Percentiles rank a stretch among this genome's conserved stretches.
Conservation (phyloP, 495 filamentous ascomycete genomes). For the Neurospora sublineolata region DNA sequence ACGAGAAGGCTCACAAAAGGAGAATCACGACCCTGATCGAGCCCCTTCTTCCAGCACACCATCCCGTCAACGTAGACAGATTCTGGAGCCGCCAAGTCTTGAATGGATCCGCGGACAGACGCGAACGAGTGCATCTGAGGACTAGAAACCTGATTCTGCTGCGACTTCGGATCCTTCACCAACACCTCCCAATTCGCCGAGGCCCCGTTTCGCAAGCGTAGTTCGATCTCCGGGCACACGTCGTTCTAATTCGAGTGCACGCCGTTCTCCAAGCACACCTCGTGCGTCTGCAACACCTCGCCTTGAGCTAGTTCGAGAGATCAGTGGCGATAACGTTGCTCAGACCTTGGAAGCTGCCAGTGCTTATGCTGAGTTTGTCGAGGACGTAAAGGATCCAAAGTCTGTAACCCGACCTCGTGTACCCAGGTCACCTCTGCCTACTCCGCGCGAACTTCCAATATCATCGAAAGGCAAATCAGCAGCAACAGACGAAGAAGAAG, state of each 20-base stretch:
- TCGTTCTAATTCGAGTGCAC: background rate
- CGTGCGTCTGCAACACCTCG: background rate
- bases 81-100: background rate
- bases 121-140: background rate
- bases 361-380: background rate
- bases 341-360: background rate
- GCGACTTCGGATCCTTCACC: background rate
- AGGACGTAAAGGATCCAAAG: background rate
- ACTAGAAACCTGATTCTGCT: background rate
- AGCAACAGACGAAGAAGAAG: conserved; percentile 15
- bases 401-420: background rate
- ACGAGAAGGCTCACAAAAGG: background rate
- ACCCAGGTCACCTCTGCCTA: background rate
- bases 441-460: background rate
- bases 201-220: background rate
- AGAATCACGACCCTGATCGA: background rate
- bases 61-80: background rate
- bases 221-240: background rate
- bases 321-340: background rate
- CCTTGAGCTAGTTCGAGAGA: background rate
- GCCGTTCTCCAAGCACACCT: background rate
- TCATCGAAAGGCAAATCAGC: background rate
- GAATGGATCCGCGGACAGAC: background rate
- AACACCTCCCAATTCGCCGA: background rate
- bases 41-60: background rate